These are phyloP conservation scores for Pythium rishiriense DNA, from an alignment of 352 stramenopile genomes.

Conservation along the genomic window DNA sequence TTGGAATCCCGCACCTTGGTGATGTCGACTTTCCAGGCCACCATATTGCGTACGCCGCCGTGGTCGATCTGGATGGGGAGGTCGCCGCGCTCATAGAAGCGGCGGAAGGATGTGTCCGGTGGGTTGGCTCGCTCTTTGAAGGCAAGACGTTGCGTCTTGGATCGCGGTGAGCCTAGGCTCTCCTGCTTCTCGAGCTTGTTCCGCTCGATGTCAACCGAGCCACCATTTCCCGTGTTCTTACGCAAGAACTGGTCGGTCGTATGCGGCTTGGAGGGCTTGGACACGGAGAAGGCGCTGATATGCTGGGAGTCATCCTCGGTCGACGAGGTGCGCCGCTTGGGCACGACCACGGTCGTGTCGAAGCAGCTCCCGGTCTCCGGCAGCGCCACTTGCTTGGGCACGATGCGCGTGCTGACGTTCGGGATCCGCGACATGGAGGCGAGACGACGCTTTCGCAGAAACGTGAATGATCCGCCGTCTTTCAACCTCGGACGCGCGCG, in stretches of 20 bases:
- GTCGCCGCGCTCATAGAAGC: conserved; percentile 94
- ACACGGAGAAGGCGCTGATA: conserved; percentile 90
- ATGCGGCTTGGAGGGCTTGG: conserved; percentile 81
- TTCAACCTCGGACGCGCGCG: too few relatives aligned
- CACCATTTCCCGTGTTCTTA: conserved; percentile 87
- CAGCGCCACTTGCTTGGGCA: conserved; percentile 71
- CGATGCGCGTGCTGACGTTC: conserved; percentile 83
- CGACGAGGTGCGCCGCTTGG: conserved; percentile 71
- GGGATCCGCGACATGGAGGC: conserved; percentile 67
- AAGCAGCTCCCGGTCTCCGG: conserved; percentile 95
- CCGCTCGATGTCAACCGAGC: conserved; percentile 74
- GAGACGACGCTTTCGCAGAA: conserved; percentile 20
- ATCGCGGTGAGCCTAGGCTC: conserved; percentile 43
- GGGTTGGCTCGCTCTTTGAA: conserved; percentile 94
- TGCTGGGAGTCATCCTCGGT: conserved; percentile 61
- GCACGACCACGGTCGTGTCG: conserved; percentile 81
- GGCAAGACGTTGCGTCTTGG: conserved; percentile 61
- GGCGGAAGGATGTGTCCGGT: conserved; percentile 86
- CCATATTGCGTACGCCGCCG: conserved; percentile 94
- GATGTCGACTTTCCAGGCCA: conserved; percentile 97
- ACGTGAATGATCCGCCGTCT: conserved; percentile 15
- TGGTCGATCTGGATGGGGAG: conserved; percentile 97
- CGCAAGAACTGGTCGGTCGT: conserved; percentile 91
- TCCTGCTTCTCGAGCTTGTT: conserved; percentile 47
- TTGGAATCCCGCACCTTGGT: conserved; percentile 74